These are phyloP conservation scores for Pestalotiopsis sp. DNA, from an alignment of 2,329 filamentous ascomycete species.

Conservation along the genomic window DNA sequence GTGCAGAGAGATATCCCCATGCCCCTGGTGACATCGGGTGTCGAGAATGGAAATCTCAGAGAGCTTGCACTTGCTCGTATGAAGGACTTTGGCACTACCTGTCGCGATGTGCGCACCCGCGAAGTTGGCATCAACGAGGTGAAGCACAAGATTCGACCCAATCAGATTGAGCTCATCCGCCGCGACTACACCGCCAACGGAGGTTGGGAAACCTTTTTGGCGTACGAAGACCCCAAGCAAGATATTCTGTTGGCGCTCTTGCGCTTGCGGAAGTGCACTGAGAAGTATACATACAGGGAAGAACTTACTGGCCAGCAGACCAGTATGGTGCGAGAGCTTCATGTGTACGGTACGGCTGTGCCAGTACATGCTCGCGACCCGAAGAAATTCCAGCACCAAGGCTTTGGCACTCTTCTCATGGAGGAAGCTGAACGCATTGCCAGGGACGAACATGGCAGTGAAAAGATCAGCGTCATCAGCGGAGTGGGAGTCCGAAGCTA, in stretches of 20 bases:
- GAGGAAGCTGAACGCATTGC: constrained; percentile 97
- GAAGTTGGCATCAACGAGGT: constrained; percentile 99
- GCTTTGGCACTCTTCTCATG: constrained; percentile 95
- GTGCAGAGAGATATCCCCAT: constrained; percentile 99
- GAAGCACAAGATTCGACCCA: constrained; percentile 96
- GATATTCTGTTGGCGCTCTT: constrained; percentile 94
- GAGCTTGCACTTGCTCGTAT: constrained; percentile 94
- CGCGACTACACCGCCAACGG: constrained; percentile 94
- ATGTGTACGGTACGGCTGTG: constrained; percentile 97
- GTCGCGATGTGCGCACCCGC: constrained; percentile 91
- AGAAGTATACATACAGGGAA: constrained; percentile 87
- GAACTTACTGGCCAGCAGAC: constrained; percentile 87
- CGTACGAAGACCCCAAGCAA: constrained; percentile 97
- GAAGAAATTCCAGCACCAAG: constrained; percentile 97
- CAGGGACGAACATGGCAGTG: constrained; percentile 88
- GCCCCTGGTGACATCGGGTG: constrained; percentile 97
- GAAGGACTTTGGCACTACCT: constrained; percentile 98
- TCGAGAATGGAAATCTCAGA: constrained; percentile 95
- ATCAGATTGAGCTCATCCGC: constrained; percentile 92
- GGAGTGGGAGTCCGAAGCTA: constrained; percentile 95
- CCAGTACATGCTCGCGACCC: constrained; percentile 94
- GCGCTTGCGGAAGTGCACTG: constrained; percentile 85
- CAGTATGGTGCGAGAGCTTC: constrained; percentile 89
- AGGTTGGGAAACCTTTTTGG: constrained; percentile 97
- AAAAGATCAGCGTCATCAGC: constrained; percentile 97